phyloP scores from a whole-genome alignment of 2,329 filamentous ascomycete species.

The Geoglossum cookeanum region DNA sequence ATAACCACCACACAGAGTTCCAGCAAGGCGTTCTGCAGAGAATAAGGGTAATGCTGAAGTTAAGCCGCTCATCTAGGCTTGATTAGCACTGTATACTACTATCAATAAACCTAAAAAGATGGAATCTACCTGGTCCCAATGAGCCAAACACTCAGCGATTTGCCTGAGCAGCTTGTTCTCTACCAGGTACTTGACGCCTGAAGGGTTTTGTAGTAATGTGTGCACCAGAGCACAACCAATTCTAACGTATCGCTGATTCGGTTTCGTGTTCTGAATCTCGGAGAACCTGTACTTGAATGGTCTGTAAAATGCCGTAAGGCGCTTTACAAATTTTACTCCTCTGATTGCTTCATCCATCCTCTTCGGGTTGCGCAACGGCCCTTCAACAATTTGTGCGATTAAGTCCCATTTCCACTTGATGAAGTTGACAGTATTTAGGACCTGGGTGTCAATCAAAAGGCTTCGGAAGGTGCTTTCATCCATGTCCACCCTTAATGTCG shows the following conservation, averaged over 20 bases:
- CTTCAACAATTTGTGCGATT: conserved; percentile 78
- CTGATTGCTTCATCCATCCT: conserved; percentile 85
- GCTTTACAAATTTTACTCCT: conserved; percentile 88
- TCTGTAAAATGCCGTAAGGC: conserved; percentile 83
- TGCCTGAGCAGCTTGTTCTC: conserved; percentile 90
- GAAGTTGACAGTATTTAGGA: conserved; percentile 77
- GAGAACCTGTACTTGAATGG: conserved; percentile 96
- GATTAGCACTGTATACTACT: conserved; percentile 13
- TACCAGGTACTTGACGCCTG: conserved; percentile 67
- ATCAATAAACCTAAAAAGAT: conserved; percentile 13
- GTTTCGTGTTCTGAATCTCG: conserved; percentile 73
- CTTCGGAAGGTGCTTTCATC: conserved; percentile 44
- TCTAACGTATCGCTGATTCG: conserved; percentile 82
- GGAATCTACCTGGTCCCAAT: conserved; percentile 66
- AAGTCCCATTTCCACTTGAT: conserved; percentile 96
- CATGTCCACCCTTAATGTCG: conserved; percentile 38
- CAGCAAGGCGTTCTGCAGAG: conserved; percentile 61
- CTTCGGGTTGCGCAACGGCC: conserved; percentile 77
- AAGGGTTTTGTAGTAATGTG: conserved; percentile 64
- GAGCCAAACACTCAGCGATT: conserved; percentile 85
- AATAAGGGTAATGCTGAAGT: conserved; percentile 81
- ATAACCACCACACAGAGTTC: conserved; percentile 82
- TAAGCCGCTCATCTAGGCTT: conserved; percentile 40
- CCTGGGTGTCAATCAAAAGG: conserved; percentile 52
- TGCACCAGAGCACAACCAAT: conserved; percentile 79